These are phyloP conservation scores for Mastigamoeba balamuthi DNA, from an alignment of 78 protist species.

Conservation along the genomic window DNA sequence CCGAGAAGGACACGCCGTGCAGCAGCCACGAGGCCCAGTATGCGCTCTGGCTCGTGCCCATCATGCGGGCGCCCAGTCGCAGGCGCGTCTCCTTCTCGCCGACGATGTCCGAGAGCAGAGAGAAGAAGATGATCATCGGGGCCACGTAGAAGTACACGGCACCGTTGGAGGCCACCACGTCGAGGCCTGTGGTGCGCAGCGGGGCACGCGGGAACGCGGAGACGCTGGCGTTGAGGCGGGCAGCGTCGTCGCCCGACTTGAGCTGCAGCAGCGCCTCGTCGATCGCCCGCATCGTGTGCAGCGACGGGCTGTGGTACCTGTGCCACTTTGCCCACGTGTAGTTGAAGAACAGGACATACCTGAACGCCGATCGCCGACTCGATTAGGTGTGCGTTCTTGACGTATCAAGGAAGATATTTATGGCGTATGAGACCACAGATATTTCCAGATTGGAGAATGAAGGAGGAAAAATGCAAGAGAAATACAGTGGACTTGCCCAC, in stretches of 20 bases:
- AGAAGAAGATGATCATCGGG: slow-evolving; percentile 9
- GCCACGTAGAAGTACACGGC: slow-evolving; percentile 3
- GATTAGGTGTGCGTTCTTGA: background rate
- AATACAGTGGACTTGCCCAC: too few relatives aligned
- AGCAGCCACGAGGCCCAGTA: slow-evolving; percentile 21
- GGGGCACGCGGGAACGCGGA: background rate
- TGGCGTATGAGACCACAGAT: background rate
- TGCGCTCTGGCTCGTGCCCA: background rate
- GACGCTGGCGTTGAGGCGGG: background rate
- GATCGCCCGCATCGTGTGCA: background rate
- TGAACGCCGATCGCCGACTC: background rate
- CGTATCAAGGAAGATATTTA: background rate
- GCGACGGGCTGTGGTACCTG: background rate
- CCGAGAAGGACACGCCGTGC: background rate
- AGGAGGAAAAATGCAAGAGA: too few relatives aligned
- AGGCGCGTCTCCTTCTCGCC: slow-evolving; percentile 10
- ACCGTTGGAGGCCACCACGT: slow-evolving; percentile 10
- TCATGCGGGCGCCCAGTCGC: slow-evolving; percentile 17
- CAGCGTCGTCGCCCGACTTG: too few relatives aligned
- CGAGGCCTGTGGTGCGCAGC: background rate
- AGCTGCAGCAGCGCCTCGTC: background rate
- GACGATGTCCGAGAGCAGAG: background rate
- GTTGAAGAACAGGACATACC: background rate
- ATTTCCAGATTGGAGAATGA: too few relatives aligned
- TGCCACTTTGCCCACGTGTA: background rate